Conservation (phyloP, 2,329 filamentous ascomycete species). For the Albifimbria verrucaria region DNA sequence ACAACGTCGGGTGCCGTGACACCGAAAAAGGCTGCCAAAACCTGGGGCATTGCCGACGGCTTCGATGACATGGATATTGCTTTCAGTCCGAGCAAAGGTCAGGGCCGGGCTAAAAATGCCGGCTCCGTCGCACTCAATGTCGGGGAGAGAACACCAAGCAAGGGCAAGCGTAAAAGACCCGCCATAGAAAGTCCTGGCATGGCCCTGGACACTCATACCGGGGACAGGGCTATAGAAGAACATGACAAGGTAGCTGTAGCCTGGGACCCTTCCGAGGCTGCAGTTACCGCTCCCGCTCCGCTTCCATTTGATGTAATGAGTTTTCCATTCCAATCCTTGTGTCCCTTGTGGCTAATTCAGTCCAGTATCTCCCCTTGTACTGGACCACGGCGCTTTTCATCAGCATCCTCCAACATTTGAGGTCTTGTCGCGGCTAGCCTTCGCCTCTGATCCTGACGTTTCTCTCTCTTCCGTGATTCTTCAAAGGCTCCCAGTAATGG, state of each 20-base stretch:
- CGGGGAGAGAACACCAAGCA: constrained; percentile 59
- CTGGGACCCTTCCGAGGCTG: constrained; percentile 13
- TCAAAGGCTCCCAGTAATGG: constrained; percentile 60
- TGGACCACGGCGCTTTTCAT: constrained; percentile 57
- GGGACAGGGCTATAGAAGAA: constrained; percentile 33
- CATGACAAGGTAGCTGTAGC: constrained; percentile 20
- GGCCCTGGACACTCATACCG: constrained; percentile 52
- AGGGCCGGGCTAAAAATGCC: constrained; percentile 35
- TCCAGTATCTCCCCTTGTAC: constrained; percentile 56
- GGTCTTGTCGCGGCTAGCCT: constrained; percentile 58
- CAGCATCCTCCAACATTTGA: constrained; percentile 64
- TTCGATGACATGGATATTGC: constrained; percentile 67
- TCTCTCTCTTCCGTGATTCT: constrained; percentile 67
- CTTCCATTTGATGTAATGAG: constrained; percentile 46
- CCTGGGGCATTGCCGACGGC: constrained; percentile 65
- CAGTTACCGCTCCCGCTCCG: constrained; percentile 19
- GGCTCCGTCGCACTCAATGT: constrained; percentile 42
- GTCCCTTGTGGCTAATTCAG: too few relatives aligned
- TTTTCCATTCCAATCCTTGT: not conserved
- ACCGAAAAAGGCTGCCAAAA: constrained; percentile 56
- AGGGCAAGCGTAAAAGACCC: constrained; percentile 68
- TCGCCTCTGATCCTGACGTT: constrained; percentile 60
- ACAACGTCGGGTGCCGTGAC: constrained; percentile 39
- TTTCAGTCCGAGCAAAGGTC: constrained; percentile 50
- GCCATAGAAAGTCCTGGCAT: constrained; percentile 63